Evolutionary conservation across 2,329 filamentous ascomycete genomes (phyloP).

Genomic region (Microdochium paspali): DNA sequence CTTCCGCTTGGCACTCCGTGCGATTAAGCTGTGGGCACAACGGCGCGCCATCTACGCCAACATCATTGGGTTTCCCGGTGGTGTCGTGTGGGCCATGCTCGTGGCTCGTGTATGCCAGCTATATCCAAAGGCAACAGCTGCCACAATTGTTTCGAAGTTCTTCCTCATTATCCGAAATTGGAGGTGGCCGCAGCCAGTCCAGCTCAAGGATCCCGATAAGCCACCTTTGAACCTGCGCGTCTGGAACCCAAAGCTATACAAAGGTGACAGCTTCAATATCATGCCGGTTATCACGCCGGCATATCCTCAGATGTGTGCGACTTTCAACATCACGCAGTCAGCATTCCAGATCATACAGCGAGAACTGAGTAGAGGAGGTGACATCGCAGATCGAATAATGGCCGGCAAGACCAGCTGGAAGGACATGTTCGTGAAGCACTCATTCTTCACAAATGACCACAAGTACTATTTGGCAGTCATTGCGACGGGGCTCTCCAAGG

Average conservation of each 20-base stretch:
- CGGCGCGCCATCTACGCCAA: slow-evolving; percentile 89
- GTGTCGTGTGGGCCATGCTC: slow-evolving; percentile 97
- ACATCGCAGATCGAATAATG: slow-evolving; percentile 74
- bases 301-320: slow-evolving; percentile 96
- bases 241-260: slow-evolving; percentile 91
- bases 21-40: slow-evolving; percentile 95
- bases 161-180: slow-evolving; percentile 86
- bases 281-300: slow-evolving; percentile 99
- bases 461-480: slow-evolving; percentile 93
- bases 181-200: slow-evolving; percentile 90
- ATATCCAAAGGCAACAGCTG: slow-evolving; percentile 84
- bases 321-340: slow-evolving; percentile 84
- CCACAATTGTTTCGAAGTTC: slow-evolving; percentile 86
- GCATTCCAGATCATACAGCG: slow-evolving; percentile 76
- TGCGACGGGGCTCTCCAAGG: slow-evolving; percentile 71
- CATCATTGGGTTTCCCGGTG: slow-evolving; percentile 91
- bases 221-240: slow-evolving; percentile 73
- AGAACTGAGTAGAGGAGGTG: slow-evolving; percentile 69
- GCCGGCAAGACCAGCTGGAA: slow-evolving; percentile 71
- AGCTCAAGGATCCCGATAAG: slow-evolving; percentile 80
- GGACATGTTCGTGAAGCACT: slow-evolving; percentile 80
- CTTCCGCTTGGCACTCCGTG: slow-evolving; percentile 80
- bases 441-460: slow-evolving; percentile 87
- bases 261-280: slow-evolving; percentile 71
- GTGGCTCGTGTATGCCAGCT: slow-evolving; percentile 93